Conservation (phyloP, 2,329 filamentous ascomycete species). For the Ophiostoma pallidulum region DNA sequence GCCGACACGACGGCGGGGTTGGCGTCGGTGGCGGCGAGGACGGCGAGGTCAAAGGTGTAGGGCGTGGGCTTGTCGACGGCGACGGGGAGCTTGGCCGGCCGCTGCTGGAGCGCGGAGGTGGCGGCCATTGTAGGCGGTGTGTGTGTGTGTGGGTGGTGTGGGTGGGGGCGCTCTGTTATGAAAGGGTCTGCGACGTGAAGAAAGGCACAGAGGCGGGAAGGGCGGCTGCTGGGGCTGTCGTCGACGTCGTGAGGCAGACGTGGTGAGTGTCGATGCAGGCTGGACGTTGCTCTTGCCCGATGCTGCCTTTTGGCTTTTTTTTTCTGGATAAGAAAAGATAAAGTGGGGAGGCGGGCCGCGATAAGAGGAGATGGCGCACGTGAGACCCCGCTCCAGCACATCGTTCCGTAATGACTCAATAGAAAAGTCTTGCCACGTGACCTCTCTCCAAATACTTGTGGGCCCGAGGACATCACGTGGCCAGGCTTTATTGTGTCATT, state of each 20-base stretch:
- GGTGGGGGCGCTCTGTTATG: too few species aligned
- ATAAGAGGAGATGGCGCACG: background rate
- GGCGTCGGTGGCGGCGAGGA: slow-evolving; percentile 76
- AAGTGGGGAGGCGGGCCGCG: background rate
- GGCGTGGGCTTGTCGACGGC: slow-evolving; percentile 74
- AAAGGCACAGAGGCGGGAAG: too few species aligned
- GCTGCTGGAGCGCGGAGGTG: slow-evolving; percentile 22
- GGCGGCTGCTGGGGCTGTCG: too few species aligned
- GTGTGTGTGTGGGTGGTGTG: background rate
- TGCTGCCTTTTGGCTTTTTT: background rate
- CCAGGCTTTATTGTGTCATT: too few species aligned
- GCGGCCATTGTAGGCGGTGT: slow-evolving; percentile 21
- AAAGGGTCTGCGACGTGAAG: too few species aligned
- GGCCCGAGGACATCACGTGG: too few species aligned
- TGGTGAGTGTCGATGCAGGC: background rate
- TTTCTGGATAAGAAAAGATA: background rate
- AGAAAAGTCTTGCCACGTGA: too few species aligned
- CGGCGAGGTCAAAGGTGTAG: slow-evolving; percentile 86
- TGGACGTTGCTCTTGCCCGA: too few species aligned
- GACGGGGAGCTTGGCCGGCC: slow-evolving; percentile 46
- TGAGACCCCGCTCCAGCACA: background rate
- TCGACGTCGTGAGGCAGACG: background rate
- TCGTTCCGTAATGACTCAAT: too few species aligned
- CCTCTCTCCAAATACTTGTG: too few species aligned
- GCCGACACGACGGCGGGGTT: slow-evolving; percentile 58